Evolutionary conservation across 2,329 filamentous ascomycete species (phyloP).

Genomic region (Alternaria dauci): DNA sequence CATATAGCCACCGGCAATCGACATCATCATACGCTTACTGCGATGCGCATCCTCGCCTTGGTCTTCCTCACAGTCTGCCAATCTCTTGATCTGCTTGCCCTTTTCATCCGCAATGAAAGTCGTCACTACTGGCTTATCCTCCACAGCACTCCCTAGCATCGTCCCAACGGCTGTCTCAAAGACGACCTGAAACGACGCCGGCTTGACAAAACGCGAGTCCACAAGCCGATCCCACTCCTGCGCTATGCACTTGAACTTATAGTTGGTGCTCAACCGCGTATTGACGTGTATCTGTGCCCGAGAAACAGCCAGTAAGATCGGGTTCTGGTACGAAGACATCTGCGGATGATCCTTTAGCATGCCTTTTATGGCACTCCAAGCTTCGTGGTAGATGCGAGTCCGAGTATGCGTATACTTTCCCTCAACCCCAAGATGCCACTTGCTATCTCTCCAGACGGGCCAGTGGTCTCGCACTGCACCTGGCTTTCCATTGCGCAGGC

Average conservation of each 20-base stretch:
- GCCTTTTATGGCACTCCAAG: slow-evolving; percentile 26
- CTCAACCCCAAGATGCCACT: slow-evolving; percentile 4
- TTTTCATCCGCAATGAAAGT: background rate
- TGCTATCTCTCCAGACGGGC: slow-evolving; percentile 19
- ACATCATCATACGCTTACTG: slow-evolving; percentile 8
- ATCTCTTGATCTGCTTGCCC: background rate
- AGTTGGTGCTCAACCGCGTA: background rate
- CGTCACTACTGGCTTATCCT: background rate
- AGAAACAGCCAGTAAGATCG: slow-evolving; percentile 22
- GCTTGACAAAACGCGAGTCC: slow-evolving; percentile 21
- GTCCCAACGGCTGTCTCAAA: slow-evolving; percentile 9
- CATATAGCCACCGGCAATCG: background rate
- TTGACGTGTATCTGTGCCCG: slow-evolving; percentile 8
- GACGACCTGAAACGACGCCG: slow-evolving; percentile 22
- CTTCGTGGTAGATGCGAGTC: slow-evolving; percentile 12
- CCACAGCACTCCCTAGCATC: background rate
- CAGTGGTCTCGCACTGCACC: slow-evolving; percentile 9
- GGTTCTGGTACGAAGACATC: slow-evolving; percentile 18
- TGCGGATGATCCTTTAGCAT: slow-evolving; percentile 22
- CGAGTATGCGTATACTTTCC: slow-evolving; percentile 10
- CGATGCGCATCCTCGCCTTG: slow-evolving; percentile 4
- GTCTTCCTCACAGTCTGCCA: background rate
- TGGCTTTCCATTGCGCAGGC: background rate
- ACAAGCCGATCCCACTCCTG: slow-evolving; percentile 27
- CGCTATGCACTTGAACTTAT: slow-evolving; percentile 17